Conservation (phyloP, 2,329 filamentous ascomycete species). For the Ophiocordyceps camponoti-rufipedis region DNA sequence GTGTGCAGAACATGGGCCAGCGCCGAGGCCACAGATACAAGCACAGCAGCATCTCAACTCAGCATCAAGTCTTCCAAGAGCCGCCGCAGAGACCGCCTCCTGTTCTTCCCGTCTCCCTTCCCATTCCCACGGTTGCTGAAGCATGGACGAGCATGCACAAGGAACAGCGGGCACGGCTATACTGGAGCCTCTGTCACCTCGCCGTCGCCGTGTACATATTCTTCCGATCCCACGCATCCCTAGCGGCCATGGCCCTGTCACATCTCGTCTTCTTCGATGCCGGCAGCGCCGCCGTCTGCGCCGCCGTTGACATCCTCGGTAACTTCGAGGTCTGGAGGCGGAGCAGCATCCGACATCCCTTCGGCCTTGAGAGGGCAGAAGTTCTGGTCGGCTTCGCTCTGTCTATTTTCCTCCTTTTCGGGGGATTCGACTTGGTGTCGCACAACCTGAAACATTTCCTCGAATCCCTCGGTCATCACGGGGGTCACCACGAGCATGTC, state of each 20-base stretch:
- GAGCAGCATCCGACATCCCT: constrained; percentile 82
- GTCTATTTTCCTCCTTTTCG: constrained; percentile 92
- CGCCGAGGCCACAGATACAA: constrained; percentile 95
- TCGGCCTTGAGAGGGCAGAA: constrained; percentile 80
- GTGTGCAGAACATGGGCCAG: constrained; percentile 61
- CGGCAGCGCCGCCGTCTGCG: constrained; percentile 76
- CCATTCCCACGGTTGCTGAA: constrained; percentile 76
- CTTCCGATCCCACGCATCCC: constrained; percentile 67
- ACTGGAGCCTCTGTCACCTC: constrained; percentile 83
- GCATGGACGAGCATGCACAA: constrained; percentile 78
- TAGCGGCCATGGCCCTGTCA: constrained; percentile 81
- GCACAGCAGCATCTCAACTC: constrained; percentile 75
- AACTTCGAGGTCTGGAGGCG: constrained; percentile 98
- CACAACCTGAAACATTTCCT: constrained; percentile 90
- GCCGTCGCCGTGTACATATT: constrained; percentile 70
- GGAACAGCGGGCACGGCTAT: constrained; percentile 66
- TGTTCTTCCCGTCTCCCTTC: constrained; percentile 77
- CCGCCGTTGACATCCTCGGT: constrained; percentile 76
- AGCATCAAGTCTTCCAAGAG: constrained; percentile 91
- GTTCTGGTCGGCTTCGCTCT: constrained; percentile 91
- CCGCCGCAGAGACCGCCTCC: constrained; percentile 72
- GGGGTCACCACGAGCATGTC: constrained; percentile 50
- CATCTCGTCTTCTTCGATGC: constrained; percentile 94
- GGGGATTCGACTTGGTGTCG: constrained; percentile 86
- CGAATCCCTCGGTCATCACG: constrained; percentile 41